Base-by-base conservation (phyloP, 2,329 filamentous ascomycete genomes). In the Alternaria rosae region DNA sequence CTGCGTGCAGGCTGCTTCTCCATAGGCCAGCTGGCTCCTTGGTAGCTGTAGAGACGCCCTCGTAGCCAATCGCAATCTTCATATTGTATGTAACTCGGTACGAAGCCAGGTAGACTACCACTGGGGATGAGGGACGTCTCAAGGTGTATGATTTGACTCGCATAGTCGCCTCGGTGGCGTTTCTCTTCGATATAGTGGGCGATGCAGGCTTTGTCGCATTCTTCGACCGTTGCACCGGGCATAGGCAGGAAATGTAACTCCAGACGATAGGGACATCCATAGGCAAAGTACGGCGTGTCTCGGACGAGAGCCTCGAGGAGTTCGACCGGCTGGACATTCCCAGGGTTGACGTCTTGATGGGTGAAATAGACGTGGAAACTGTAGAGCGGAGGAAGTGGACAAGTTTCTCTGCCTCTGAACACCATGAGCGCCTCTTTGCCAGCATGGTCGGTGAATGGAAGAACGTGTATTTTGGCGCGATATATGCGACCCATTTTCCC, bases 291-390 rank as follows among this genome's bases (percentile, higher is more conserved):
- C 28, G 61, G 61, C 30, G 61, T 57, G 47, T 53, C 43, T 52
- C 42, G 56, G 41, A 12, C 48, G 30, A 63, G 56, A 56, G 61
- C 56, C 55, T 59, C 38, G 17, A 65, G 25, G 35, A 65, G 41
- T 35, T 62, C 62, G 32, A 7, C 43, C 25, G 59, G 62, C 55
- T 62, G 48, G 20, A 65, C 44, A 51, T 48, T 65, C 20, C 57
- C 56, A 17, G 32, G 43, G n/a, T 54, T 65, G 15, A 48, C 56
- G 7, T 62, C 59, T 21, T 48, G 48, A 45, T 62, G 59, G 41
- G 62, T 65, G 44, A 65, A 65, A 53, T 65, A 65, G 43, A 65
- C 54, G 26, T 57, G 56, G 44, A 65, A 65, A 54, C 53, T 57
- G 30, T 23, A 65, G 50, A 65, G 62, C 25, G 54, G 59, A 17